phyloP scores from a whole-genome alignment of 495 filamentous ascomycete species.

The Hypoxylon trugodes region DNA sequence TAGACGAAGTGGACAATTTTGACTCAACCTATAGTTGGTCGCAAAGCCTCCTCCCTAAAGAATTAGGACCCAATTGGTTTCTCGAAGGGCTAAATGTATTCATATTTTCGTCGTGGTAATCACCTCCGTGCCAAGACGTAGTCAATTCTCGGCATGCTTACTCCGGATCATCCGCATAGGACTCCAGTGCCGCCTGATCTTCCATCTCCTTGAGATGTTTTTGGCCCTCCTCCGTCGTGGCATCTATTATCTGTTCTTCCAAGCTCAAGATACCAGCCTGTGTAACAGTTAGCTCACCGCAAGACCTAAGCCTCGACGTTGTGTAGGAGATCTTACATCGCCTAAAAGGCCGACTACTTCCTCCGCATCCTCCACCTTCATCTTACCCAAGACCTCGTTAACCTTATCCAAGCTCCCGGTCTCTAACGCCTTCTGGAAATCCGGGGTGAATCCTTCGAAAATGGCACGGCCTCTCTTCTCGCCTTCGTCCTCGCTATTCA shows the following conservation, averaged over 20 bases:
- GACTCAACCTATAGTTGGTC: background rate
- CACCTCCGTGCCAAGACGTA: background rate
- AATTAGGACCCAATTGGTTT: no score
- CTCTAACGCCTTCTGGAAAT: constrained; percentile 81
- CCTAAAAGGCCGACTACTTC: constrained; percentile 84
- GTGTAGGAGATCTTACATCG: constrained; percentile 59
- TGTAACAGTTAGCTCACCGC: constrained; percentile 18
- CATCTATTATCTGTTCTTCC: constrained; percentile 92
- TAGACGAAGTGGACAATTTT: background rate
- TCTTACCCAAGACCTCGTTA: constrained; percentile 94
- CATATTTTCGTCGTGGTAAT: background rate
- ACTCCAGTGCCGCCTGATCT: constrained; percentile 51
- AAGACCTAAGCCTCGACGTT: background rate
- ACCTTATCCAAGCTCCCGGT: constrained; percentile 90
- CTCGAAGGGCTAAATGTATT: background rate
- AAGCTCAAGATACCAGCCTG: constrained; percentile 88
- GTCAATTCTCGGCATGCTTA: constrained; percentile 20
- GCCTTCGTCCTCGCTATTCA: constrained; percentile 68
- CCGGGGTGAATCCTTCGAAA: constrained; percentile 84
- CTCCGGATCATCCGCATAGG: constrained; percentile 49
- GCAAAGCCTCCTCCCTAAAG: background rate
- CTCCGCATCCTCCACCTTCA: constrained; percentile 96
- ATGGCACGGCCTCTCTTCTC: constrained; percentile 74
- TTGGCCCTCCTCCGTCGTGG: constrained; percentile 90
- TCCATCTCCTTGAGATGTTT: constrained; percentile 81